Evolutionary conservation across 768 basidiomycete species (phyloP).

Genomic region (Pholiota molesta): DNA sequence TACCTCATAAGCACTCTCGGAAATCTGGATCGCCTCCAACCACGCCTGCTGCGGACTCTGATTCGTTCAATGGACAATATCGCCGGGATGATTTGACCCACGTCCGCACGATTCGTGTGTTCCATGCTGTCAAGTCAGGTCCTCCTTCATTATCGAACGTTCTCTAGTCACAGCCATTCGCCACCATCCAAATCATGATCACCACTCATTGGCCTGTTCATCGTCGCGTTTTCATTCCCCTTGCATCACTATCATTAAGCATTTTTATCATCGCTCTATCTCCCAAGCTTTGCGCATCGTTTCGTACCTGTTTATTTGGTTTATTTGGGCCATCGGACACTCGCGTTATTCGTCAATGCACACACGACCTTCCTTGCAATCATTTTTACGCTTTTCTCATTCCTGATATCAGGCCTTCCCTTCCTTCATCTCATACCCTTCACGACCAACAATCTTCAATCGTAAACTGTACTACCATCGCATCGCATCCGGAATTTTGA

Average conservation of each 20-base stretch:
- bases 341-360: not conserved
- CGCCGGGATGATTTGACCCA: conserved; percentile 44
- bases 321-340: not conserved
- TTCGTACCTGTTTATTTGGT: not conserved
- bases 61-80: conserved; percentile 26
- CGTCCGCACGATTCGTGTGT: conserved; percentile 55
- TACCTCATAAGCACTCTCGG: conserved; percentile 3
- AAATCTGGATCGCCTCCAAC: conserved; percentile 1
- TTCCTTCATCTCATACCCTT: not conserved
- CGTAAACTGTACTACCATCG: not conserved
- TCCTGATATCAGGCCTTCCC: not conserved
- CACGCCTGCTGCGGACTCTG: conserved; percentile 15
- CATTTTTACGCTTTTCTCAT: not conserved
- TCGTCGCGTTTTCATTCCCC: not conserved
- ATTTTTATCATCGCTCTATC: not conserved
- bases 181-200: not conserved
- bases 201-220: not conserved
- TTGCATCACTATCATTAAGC: not conserved
- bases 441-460: conserved; percentile 1
- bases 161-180: not conserved
- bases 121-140: conserved; percentile 46
- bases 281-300: not conserved
- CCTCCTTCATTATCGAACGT: not conserved
- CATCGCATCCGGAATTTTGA: not conserved
- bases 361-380: not conserved